phyloP scores from a whole-genome alignment of 805 yeast genomes.

The Ogataea polymorpha region DNA sequence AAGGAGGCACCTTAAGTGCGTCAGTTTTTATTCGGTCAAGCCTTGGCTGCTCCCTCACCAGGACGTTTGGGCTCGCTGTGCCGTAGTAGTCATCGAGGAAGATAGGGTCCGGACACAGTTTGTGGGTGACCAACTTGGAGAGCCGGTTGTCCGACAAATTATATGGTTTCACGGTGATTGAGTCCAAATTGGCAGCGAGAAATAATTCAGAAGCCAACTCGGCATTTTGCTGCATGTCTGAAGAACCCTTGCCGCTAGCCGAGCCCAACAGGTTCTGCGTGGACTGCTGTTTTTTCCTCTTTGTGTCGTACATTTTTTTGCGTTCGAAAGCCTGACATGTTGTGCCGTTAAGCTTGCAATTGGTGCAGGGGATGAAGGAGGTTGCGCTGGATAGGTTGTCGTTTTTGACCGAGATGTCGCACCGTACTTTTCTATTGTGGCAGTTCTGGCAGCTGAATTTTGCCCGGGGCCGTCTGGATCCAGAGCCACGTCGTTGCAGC shows the following conservation, averaged over 20 bases:
- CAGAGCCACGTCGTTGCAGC: background rate
- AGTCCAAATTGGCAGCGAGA: background rate
- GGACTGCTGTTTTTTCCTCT: slow-evolving; percentile 8
- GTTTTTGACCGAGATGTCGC: slow-evolving; percentile 57
- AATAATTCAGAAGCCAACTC: background rate
- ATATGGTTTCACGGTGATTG: background rate
- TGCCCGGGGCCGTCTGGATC: slow-evolving; percentile 50
- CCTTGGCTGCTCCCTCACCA: slow-evolving; percentile 25
- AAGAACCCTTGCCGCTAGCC: background rate
- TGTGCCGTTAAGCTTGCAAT: slow-evolving; percentile 12
- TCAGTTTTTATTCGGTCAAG: slow-evolving; percentile 39
- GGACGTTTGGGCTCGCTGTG: slow-evolving; percentile 7
- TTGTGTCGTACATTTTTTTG: slow-evolving; percentile 16
- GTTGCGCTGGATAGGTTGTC: slow-evolving; percentile 66
- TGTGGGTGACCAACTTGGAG: background rate
- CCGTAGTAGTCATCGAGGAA: slow-evolving; percentile 1
- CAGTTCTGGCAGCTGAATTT: slow-evolving; percentile 69
- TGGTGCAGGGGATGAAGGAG: slow-evolving; percentile 12
- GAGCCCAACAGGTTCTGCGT: background rate
- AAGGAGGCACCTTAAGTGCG: slow-evolving; percentile 57
- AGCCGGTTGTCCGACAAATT: background rate
- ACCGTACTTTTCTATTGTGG: slow-evolving; percentile 67
- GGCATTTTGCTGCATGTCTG: background rate
- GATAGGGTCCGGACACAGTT: background rate
- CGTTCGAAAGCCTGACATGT: slow-evolving; percentile 14